Conservation (phyloP, 1,284 basidiomycete species). For the Termitomyces sp. region DNA sequence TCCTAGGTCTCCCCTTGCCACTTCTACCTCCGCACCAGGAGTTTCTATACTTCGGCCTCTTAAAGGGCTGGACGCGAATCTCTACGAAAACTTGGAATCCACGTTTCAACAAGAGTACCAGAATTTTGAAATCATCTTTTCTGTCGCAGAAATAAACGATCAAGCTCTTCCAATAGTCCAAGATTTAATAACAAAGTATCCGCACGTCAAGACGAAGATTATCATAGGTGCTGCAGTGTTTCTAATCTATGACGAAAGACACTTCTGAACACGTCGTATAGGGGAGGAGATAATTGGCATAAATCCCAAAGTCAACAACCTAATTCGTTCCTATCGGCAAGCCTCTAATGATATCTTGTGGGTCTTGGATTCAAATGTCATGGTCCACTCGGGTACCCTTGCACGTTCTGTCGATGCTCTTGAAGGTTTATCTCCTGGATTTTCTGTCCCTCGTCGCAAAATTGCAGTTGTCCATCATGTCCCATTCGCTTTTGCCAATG, state of each 20-base stretch:
- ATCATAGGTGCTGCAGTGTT: slow-evolving; percentile 62
- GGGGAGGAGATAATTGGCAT: slow-evolving; percentile 79
- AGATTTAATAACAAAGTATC: slow-evolving; percentile 73
- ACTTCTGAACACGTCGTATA: slow-evolving; percentile 21
- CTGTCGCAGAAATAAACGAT: slow-evolving; percentile 78
- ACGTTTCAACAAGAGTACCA: slow-evolving; percentile 87
- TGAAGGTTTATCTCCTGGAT: slow-evolving; percentile 31
- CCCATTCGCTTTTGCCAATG: slow-evolving; percentile 79
- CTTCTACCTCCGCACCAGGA: slow-evolving; percentile 65
- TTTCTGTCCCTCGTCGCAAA: slow-evolving; percentile 32
- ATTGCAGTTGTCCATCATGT: slow-evolving; percentile 95
- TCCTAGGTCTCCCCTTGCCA: slow-evolving; percentile 58
- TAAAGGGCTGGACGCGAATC: slow-evolving; percentile 88
- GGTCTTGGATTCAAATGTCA: slow-evolving; percentile 95
- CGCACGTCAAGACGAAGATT: slow-evolving; percentile 63
- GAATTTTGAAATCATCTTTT: slow-evolving; percentile 84
- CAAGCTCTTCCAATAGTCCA: slow-evolving; percentile 77
- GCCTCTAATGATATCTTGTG: slow-evolving; percentile 90
- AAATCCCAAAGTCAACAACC: slow-evolving; percentile 98
- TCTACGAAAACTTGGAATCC: slow-evolving; percentile 91
- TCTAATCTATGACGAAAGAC: not conserved
- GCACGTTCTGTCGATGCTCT: slow-evolving; percentile 83
- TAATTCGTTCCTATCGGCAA: slow-evolving; percentile 76
- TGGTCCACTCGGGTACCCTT: slow-evolving; percentile 76
- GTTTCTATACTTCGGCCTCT: slow-evolving; percentile 90